These are phyloP conservation scores for Trichoderma hamatum DNA, from an alignment of 2,329 filamentous ascomycete genomes.

Conservation along the genomic window DNA sequence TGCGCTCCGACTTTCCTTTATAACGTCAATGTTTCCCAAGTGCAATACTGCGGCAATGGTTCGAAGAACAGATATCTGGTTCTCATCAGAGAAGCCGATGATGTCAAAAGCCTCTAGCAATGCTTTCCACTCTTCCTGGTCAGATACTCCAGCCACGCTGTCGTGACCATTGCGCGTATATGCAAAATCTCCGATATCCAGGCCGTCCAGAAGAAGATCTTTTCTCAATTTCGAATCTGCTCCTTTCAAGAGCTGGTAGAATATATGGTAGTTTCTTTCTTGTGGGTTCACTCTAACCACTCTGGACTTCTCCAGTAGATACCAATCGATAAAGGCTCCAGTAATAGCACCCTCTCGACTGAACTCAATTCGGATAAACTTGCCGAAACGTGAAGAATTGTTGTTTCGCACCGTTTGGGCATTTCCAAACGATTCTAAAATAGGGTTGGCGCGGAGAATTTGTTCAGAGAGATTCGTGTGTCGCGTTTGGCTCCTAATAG, in stretches of 20 bases:
- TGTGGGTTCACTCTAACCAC: slow-evolving; percentile 85
- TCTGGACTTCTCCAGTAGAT: slow-evolving; percentile 95
- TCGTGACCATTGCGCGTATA: slow-evolving; percentile 94
- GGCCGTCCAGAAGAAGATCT: slow-evolving; percentile 73
- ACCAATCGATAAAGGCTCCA: slow-evolving; percentile 98
- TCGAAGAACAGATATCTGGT: slow-evolving; percentile 79
- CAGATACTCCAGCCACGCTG: slow-evolving; percentile 85
- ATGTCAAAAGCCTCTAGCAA: slow-evolving; percentile 91
- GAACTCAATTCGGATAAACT: slow-evolving; percentile 98
- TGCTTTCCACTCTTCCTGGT: slow-evolving; percentile 84
- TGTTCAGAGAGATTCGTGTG: slow-evolving; percentile 92
- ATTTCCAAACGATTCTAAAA: slow-evolving; percentile 96
- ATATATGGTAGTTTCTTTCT: slow-evolving; percentile 95
- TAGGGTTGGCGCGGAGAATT: slow-evolving; percentile 93
- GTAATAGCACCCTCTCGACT: slow-evolving; percentile 84
- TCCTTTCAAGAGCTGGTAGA: slow-evolving; percentile 92
- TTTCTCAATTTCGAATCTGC: slow-evolving; percentile 73
- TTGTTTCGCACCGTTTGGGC: slow-evolving; percentile 97
- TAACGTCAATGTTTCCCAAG: slow-evolving; percentile 85
- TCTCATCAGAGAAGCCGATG: slow-evolving; percentile 88
- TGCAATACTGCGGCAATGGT: slow-evolving; percentile 92
- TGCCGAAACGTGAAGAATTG: slow-evolving; percentile 97
- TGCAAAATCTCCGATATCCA: slow-evolving; percentile 82
- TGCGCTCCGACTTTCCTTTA: slow-evolving; percentile 85
- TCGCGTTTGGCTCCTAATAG: slow-evolving; percentile 61